phyloP scores from a whole-genome alignment of 345 rosid genomes.

The Cochlearia excelsa region DNA sequence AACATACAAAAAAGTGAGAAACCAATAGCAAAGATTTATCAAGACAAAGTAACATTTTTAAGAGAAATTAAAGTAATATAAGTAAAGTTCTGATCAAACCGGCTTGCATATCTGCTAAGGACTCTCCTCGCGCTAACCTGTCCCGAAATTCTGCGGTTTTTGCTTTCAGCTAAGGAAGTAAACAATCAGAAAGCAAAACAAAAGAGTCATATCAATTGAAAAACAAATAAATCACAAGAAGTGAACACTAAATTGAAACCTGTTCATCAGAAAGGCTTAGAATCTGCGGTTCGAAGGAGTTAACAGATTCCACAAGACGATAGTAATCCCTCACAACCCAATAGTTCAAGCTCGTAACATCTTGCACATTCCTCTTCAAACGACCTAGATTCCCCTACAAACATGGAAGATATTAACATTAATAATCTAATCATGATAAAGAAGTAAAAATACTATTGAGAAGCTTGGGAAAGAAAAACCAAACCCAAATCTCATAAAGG shows the following conservation, averaged over 20 bases:
- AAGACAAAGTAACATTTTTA: not conserved
- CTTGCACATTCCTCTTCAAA: constrained; percentile 47
- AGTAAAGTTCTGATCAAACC: constrained; percentile 43
- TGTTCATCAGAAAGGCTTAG: constrained; percentile 67
- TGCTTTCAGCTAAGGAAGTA: constrained; percentile 53
- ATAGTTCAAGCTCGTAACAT: constrained; percentile 62
- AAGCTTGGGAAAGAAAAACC: not conserved
- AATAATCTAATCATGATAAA: not conserved
- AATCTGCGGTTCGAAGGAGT: constrained; percentile 53
- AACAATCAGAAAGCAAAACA: not conserved
- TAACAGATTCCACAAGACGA: constrained; percentile 73
- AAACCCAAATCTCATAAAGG: not conserved
- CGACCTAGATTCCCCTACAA: constrained; percentile 48
- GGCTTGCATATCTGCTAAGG: constrained; percentile 79
- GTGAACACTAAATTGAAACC: constrained; percentile 43
- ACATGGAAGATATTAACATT: not conserved
- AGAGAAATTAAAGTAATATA: not conserved
- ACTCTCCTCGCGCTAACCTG: constrained; percentile 61
- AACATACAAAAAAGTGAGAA: constrained; percentile 14
- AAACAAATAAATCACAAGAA: constrained; percentile 1
- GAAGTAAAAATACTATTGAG: constrained; percentile 2
- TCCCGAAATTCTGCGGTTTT: constrained; percentile 72
- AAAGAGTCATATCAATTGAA: not conserved
- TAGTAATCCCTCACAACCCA: constrained; percentile 89
- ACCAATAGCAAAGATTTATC: constrained; percentile 3